Base-by-base conservation (phyloP, 2,329 filamentous ascomycete genomes). In the Truncatella angustata region DNA sequence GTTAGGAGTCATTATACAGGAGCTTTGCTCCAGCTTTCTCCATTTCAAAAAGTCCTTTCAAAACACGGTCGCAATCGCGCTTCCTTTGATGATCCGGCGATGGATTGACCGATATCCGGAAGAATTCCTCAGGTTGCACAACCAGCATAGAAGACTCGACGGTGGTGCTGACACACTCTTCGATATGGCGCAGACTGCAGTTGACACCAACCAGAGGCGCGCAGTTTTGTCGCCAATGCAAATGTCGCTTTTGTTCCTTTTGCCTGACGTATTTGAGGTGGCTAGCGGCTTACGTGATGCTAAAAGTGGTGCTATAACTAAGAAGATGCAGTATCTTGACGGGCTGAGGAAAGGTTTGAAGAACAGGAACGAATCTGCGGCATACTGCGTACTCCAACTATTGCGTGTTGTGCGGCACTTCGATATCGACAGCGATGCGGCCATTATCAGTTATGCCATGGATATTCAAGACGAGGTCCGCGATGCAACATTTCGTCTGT, bases 231-330 rank as follows among this genome's bases (percentile, higher is more conserved):
- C 79, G 58, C 84, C 85, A 14, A 73, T 88, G 48, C 85, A 88
- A 63, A 83, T 78, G 2, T 76, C 79, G 11, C 69, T 88, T 4
- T 68, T 88, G 9, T 79, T 88, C 53, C 73, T 88, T 7, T 70
- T 87, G 7, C 85, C 85, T 4, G 85, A 88, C 58, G 81, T 88
- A 5, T 88, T 88, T 57, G 83, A 87, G 66, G 82, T 87, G 30
- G 85, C 84, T 23, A 86, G 83, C 66, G 85, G 85, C 65, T 73
- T 88, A 64, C 77, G 83, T 53, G 84, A 87, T 56, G 77, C 78
- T 26, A 87, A 85, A 64, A 81, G 78, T 58, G 75, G 76, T 50
- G 78, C 80, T 58, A 80, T 87, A 65, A 74, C 78, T 14, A 88
- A 88, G 67, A 87, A 86, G 61, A 80, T 86, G 5, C 75, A 78